phyloP scores from a whole-genome alignment of 768 basidiomycete species.

The Boletus sensibilis region DNA sequence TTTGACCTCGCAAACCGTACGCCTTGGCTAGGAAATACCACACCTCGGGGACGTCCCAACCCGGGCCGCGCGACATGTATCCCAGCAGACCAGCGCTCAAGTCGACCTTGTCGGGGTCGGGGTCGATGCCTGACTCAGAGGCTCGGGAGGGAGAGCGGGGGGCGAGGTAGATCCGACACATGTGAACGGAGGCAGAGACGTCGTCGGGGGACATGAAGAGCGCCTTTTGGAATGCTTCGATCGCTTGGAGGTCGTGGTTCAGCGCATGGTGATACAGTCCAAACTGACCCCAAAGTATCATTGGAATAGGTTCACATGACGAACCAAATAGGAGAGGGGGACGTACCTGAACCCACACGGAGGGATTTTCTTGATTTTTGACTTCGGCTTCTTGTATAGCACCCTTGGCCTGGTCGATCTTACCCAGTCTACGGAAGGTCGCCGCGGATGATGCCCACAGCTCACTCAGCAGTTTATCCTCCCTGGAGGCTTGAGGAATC shows the following conservation, averaged over 20 bases:
- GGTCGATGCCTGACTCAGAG: slow-evolving; percentile 17
- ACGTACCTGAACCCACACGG: slow-evolving; percentile 92
- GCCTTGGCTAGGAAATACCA: slow-evolving; percentile 92
- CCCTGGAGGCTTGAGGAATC: slow-evolving; percentile 46
- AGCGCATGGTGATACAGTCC: slow-evolving; percentile 70
- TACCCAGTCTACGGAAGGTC: slow-evolving; percentile 85
- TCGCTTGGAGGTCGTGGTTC: slow-evolving; percentile 57
- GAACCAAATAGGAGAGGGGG: background rate
- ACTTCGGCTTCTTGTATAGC: slow-evolving; percentile 96
- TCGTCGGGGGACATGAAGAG: slow-evolving; percentile 84
- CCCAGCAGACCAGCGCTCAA: slow-evolving; percentile 80
- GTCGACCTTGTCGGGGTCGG: slow-evolving; percentile 56
- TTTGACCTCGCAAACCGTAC: slow-evolving; percentile 70
- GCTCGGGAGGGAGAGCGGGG: slow-evolving; percentile 18
- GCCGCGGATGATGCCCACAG: slow-evolving; percentile 95
- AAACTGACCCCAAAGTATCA: slow-evolving; percentile 45
- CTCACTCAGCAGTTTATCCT: slow-evolving; percentile 71
- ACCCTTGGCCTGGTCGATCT: slow-evolving; percentile 85
- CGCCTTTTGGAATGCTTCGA: slow-evolving; percentile 81
- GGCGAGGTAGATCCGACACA: slow-evolving; percentile 72
- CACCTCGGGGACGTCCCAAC: slow-evolving; percentile 91
- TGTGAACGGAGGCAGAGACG: slow-evolving; percentile 72
- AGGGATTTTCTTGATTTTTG: slow-evolving; percentile 79
- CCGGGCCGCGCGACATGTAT: slow-evolving; percentile 72
- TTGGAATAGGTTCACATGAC: background rate